Evolutionary conservation across 768 basidiomycete genomes (phyloP).

Genomic region (Rhodotorula toruloides): DNA sequence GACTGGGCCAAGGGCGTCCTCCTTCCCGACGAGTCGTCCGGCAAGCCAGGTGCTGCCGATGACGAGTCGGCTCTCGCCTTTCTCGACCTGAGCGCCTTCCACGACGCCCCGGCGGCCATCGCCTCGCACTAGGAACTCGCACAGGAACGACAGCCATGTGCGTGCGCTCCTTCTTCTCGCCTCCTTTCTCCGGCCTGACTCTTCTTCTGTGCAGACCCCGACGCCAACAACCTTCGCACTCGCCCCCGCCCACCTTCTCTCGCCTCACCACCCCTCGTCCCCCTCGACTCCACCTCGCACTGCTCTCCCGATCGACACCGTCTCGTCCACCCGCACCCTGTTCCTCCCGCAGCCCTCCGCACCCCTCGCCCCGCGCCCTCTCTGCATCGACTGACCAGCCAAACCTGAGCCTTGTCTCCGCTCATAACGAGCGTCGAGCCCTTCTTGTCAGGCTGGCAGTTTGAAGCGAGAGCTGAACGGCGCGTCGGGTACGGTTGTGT

Average conservation of each 20-base stretch:
- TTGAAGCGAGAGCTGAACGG: no score
- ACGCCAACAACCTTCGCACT: slow-evolving; percentile 8
- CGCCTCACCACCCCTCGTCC: not conserved
- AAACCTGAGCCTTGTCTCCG: slow-evolving; percentile 16
- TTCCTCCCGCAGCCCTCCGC: not conserved
- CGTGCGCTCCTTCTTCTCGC: not conserved
- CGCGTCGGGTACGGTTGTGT: no score
- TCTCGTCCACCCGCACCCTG: not conserved
- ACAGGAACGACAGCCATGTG: not conserved
- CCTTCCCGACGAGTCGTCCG: no score
- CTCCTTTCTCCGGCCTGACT: not conserved
- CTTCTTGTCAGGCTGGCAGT: not conserved
- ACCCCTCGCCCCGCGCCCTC: not conserved
- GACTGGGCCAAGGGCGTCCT: slow-evolving; percentile 21
- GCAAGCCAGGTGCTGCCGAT: not conserved
- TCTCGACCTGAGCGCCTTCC: slow-evolving; percentile 17
- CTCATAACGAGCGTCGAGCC: slow-evolving; percentile 4
- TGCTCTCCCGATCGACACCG: slow-evolving; percentile 1
- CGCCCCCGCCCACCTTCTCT: not conserved
- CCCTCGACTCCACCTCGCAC: not conserved
- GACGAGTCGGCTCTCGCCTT: slow-evolving; percentile 10
- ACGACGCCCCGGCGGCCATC: slow-evolving; percentile 5
- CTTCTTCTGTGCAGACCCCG: slow-evolving; percentile 8
- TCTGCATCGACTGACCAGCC: not conserved
- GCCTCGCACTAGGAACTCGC: not conserved